A percentile compares a stretch with the other conserved stretches of the same genome.
Conservation (phyloP, 1,284 basidiomycete species). For the Puccinia triticina region DNA sequence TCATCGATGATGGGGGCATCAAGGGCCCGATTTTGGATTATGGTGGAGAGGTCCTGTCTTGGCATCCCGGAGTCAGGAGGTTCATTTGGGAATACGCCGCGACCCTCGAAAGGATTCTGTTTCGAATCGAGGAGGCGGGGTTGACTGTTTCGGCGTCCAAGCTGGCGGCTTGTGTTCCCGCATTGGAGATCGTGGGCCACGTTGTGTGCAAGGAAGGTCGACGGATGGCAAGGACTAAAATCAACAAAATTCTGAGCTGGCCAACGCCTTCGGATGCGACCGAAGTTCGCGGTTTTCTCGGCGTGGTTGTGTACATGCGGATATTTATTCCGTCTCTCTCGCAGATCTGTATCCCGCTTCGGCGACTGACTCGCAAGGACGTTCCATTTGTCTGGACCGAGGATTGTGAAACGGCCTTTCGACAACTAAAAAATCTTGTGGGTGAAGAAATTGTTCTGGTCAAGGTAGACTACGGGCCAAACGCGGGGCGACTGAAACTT, state of each 20-base stretch:
- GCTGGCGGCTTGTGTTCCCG: background rate
- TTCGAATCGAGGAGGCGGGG: constrained; percentile 22
- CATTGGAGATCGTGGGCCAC: constrained; percentile 18
- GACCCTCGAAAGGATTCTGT: background rate
- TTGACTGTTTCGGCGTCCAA: background rate
- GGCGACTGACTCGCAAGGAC: constrained; percentile 6
- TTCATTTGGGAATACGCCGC: background rate
- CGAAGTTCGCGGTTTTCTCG: constrained; percentile 15
- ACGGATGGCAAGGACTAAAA: background rate
- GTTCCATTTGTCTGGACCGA: too few species aligned
- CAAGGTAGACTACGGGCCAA: too few species aligned
- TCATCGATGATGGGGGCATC: constrained; percentile 8
- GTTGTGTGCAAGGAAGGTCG: background rate
- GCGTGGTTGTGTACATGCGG: background rate
- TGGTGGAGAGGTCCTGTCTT: too few species aligned
- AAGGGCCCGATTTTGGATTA: background rate
- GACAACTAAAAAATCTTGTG: too few species aligned
- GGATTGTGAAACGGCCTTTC: too few species aligned
- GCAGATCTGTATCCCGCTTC: background rate
- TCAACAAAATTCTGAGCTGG: background rate
- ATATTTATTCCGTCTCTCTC: constrained; percentile 13
- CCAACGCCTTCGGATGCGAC: background rate
- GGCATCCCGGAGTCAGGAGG: background rate
- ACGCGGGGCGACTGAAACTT: too few species aligned
- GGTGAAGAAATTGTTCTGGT: too few species aligned